Evolutionary conservation across 495 filamentous ascomycete species (phyloP), one percentile per base, ranked within the genome.

Genomic region (Aspergillus ellipticus): DNA sequence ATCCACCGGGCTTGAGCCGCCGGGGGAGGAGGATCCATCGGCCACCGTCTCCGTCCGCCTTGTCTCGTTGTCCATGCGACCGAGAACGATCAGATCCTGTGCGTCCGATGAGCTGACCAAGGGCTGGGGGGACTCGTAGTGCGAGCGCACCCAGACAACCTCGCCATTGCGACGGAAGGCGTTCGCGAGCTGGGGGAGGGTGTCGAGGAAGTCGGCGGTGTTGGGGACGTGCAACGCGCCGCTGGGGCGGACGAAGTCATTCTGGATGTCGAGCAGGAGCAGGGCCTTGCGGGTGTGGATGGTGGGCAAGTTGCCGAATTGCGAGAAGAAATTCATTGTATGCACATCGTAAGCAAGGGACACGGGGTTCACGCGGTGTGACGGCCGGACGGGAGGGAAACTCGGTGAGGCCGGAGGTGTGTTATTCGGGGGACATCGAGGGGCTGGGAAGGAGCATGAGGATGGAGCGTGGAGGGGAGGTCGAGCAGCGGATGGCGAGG

Each of bases 61-160:
- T 45, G 49, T 45, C 13, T 57, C 54, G 0, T 63, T 58, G 16
- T 67, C 62, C 16, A 50, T 62, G 17, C 51, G 53, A 19, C 64
- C 67, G 51, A 77, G 41, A 4, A 79, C 66, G 22, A 79, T 63
- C 16, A 69, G 63, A 19, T 77, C 70, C 13, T 73, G 71, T 28
- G 61, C 69, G 37, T 74, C 69, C 42, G 45, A 48, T 17, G 73
- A 67, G 35, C 83, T 78, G 22, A 79, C 71, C 60, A 76, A 61
- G 42, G 74, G 63, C 31, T 86, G 81, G 28, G 83, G 80, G 37
- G 74, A 74, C 60, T 88, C 83, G 64, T 85, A 93, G 51, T 87
- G 80, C 54, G 88, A 90, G 33, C 86, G 87, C 35, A 96, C 82
- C 92, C 92, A 97, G 65, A 97, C 85, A 49, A 97, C 79, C 65